phyloP scores from a whole-genome alignment of 2,329 filamentous ascomycete genomes.

The Coleophoma cylindrospora region DNA sequence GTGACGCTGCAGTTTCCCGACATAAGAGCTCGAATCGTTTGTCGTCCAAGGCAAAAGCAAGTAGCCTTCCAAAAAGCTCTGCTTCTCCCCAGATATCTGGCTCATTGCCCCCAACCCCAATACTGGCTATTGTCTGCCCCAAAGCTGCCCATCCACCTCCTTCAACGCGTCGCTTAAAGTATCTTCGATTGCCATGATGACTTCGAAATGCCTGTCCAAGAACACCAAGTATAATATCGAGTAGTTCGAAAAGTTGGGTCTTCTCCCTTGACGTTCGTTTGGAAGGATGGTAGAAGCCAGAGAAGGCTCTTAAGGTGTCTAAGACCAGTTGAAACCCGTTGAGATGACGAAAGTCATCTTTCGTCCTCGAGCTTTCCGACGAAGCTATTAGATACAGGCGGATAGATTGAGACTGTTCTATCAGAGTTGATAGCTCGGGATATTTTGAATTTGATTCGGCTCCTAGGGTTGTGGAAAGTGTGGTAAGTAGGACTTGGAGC shows the following conservation, averaged over 20 bases:
- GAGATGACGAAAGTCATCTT: slow-evolving; percentile 80
- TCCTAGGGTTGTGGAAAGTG: slow-evolving; percentile 28
- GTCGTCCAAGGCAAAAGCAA: slow-evolving; percentile 77
- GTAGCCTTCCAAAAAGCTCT: slow-evolving; percentile 76
- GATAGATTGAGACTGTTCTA: slow-evolving; percentile 22
- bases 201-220: slow-evolving; percentile 62
- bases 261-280: slow-evolving; percentile 59
- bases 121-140: slow-evolving; percentile 66
- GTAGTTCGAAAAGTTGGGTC: slow-evolving; percentile 58
- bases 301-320: slow-evolving; percentile 62
- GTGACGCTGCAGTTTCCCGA: slow-evolving; percentile 34
- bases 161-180: slow-evolving; percentile 73
- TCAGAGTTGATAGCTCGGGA: slow-evolving; percentile 27
- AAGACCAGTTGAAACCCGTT: slow-evolving; percentile 74
- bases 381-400: slow-evolving; percentile 33
- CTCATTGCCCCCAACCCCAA: slow-evolving; percentile 59
- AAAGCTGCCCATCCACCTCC: slow-evolving; percentile 75
- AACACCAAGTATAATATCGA: slow-evolving; percentile 68
- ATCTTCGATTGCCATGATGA: slow-evolving; percentile 82
- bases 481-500: slow-evolving; percentile 48
- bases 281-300: slow-evolving; percentile 69
- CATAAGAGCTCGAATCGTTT: slow-evolving; percentile 69
- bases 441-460: slow-evolving; percentile 14
- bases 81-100: slow-evolving; percentile 63
- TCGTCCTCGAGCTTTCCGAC: slow-evolving; percentile 41